Evolutionary conservation across 2,329 filamentous ascomycete species (phyloP).

Genomic region (Lachnellula occidentalis): DNA sequence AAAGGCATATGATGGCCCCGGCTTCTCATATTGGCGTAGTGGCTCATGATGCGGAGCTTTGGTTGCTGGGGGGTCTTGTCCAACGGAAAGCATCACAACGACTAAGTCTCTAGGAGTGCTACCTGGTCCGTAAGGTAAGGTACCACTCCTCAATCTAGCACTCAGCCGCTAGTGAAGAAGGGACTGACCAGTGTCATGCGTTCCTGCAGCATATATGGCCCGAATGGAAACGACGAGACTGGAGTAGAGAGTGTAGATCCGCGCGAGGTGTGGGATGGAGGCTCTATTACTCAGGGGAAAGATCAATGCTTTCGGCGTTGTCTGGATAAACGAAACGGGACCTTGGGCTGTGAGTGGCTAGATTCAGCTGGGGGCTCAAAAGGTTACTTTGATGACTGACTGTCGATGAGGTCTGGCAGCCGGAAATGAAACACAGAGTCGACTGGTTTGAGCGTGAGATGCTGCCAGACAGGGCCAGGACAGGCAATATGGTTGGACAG

Average conservation of each 20-base stretch:
- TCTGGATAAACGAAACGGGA: neutral
- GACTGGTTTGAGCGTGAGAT: no score
- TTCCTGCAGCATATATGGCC: conserved; percentile 10
- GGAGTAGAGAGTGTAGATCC: neutral
- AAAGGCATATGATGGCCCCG: conserved; percentile 16
- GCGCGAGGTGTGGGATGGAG: neutral
- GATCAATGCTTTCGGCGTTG: neutral
- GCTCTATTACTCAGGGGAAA: neutral
- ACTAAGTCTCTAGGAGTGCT: no score
- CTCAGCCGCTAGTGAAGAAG: conserved; percentile 6
- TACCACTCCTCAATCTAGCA: neutral
- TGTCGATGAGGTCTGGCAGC: no score
- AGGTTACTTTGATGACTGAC: no score
- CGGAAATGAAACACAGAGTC: no score
- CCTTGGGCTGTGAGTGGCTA: neutral
- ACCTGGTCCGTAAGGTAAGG: neutral
- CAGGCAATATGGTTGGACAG: no score
- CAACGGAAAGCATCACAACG: conserved; percentile 14
- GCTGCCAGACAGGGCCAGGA: no score
- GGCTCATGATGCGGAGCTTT: conserved; percentile 19
- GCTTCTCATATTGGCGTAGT: conserved; percentile 10
- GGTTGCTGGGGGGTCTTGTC: conserved; percentile 8
- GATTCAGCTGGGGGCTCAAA: neutral
- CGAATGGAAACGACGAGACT: neutral
- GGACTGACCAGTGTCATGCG: conserved; percentile 19